Evolutionary conservation across 2,329 filamentous ascomycete genomes (phyloP).

Genomic region (Diaporthe nobilis): DNA sequence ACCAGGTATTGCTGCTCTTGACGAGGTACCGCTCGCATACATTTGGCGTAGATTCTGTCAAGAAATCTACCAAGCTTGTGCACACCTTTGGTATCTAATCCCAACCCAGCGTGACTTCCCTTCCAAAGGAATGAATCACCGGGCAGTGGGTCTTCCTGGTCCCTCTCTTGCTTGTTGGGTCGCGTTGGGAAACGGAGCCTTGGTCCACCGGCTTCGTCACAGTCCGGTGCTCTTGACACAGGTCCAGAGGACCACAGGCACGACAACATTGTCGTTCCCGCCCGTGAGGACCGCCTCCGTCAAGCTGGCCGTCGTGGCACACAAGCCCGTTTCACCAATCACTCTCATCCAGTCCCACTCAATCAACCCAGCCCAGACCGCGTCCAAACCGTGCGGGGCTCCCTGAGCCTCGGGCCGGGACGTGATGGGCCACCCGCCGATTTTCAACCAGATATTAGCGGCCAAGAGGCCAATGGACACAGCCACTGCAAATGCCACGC

Average conservation of each 20-base stretch:
- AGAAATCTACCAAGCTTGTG: neutral
- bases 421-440: conserved; percentile 85
- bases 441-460: conserved; percentile 79
- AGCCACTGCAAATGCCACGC: conserved; percentile 83
- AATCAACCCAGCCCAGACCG: conserved; percentile 46
- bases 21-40: neutral
- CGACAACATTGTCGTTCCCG: conserved; percentile 98
- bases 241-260: conserved; percentile 93
- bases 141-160: no score
- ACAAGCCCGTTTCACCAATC: conserved; percentile 78
- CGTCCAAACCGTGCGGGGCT: conserved; percentile 18
- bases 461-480: conserved; percentile 81
- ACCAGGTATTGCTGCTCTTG: neutral
- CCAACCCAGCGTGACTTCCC: neutral
- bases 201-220: neutral
- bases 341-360: conserved; percentile 64
- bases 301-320: conserved; percentile 85
- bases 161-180: neutral
- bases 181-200: no score
- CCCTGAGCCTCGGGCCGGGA: conserved; percentile 59
- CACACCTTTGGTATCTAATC: conserved; percentile 12
- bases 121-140: neutral
- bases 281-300: conserved; percentile 96
- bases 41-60: neutral
- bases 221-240: conserved; percentile 79